phyloP scores from a whole-genome alignment of 23 red algal genomes.

The Cyanidioschyzon merolae region DNA sequence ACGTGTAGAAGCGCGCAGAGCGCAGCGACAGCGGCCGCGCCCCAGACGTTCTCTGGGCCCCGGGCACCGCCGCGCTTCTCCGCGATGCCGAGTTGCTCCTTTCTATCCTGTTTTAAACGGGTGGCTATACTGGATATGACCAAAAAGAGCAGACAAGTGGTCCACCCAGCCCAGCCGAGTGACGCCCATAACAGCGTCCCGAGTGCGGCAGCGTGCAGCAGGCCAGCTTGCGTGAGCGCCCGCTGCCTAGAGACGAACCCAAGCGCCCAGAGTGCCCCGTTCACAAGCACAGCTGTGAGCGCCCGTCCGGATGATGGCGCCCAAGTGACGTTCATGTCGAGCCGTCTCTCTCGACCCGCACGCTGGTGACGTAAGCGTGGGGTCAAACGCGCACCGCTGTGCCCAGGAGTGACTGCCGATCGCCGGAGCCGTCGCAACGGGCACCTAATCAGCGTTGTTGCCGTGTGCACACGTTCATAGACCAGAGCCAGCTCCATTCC shows the following conservation, averaged over 20 bases:
- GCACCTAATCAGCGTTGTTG: too few species aligned
- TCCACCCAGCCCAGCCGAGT: slow-evolving; percentile 39
- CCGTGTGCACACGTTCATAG: too few species aligned
- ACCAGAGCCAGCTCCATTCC: too few species aligned
- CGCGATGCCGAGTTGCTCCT: slow-evolving; percentile 57
- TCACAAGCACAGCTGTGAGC: slow-evolving; percentile 2
- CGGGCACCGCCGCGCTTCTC: slow-evolving; percentile 73
- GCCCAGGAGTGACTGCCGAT: too few species aligned
- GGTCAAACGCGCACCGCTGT: too few species aligned
- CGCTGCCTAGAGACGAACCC: background rate
- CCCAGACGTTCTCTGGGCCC: slow-evolving; percentile 98
- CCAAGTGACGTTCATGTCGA: too few species aligned
- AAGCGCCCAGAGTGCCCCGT: slow-evolving; percentile 6
- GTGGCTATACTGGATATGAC: slow-evolving; percentile 51
- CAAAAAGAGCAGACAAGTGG: slow-evolving; percentile 53
- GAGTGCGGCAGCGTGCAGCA: slow-evolving; percentile 55
- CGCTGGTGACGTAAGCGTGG: too few species aligned
- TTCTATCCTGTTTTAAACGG: slow-evolving; percentile 27
- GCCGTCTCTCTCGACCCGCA: too few species aligned
- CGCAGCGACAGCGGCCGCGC: slow-evolving; percentile 54
- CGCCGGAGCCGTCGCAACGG: too few species aligned
- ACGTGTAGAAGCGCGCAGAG: slow-evolving; percentile 24
- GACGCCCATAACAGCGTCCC: slow-evolving; percentile 57
- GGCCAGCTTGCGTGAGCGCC: slow-evolving; percentile 39
- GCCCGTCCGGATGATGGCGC: slow-evolving; percentile 5